These are phyloP conservation scores for Heliamphora exappendiculata DNA, from an alignment of 148 eudicot species.

Conservation along the genomic window DNA sequence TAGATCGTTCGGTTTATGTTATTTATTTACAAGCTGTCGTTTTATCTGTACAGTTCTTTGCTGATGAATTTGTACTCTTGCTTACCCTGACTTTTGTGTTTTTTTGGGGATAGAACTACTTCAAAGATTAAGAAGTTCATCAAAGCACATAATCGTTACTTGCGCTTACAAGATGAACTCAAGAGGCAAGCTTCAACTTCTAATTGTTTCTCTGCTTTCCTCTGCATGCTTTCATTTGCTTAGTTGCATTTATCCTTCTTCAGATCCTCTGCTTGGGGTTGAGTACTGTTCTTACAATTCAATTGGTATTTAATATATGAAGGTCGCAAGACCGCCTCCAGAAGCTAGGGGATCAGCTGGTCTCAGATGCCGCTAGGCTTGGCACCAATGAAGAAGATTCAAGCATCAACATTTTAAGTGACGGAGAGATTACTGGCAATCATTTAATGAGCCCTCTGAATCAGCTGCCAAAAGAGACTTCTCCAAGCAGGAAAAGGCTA, in stretches of 20 bases:
- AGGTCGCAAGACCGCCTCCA: conserved; percentile 76
- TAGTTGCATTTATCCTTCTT: not conserved
- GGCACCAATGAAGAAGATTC: conserved; percentile 44
- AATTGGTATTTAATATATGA: conserved; percentile 9
- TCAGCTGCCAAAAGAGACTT: conserved; percentile 23
- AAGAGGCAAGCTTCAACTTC: conserved; percentile 46
- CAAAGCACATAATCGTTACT: conserved; percentile 48
- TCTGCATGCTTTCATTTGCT: not conserved
- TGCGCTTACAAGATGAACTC: conserved; percentile 63
- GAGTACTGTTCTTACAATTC: conserved; percentile 1
- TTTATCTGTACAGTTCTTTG: not conserved
- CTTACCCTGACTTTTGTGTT: not conserved
- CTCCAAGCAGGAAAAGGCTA: conserved; percentile 42
- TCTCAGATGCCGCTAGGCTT: conserved; percentile 37
- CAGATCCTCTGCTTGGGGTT: not conserved
- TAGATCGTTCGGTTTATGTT: conserved; percentile 1
- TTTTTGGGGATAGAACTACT: conserved; percentile 35
- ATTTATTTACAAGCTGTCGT: not conserved
- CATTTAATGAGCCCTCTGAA: conserved; percentile 10
- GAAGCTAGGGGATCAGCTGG: conserved; percentile 68
- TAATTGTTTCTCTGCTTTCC: not conserved
- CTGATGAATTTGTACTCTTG: conserved; percentile 13
- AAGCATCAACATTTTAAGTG: conserved; percentile 41
- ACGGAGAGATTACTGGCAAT: conserved; percentile 38
- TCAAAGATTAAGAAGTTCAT: conserved; percentile 63